phyloP scores from a whole-genome alignment of 352 stramenopile species.

The Hyaloperonospora arabidopsidis region DNA sequence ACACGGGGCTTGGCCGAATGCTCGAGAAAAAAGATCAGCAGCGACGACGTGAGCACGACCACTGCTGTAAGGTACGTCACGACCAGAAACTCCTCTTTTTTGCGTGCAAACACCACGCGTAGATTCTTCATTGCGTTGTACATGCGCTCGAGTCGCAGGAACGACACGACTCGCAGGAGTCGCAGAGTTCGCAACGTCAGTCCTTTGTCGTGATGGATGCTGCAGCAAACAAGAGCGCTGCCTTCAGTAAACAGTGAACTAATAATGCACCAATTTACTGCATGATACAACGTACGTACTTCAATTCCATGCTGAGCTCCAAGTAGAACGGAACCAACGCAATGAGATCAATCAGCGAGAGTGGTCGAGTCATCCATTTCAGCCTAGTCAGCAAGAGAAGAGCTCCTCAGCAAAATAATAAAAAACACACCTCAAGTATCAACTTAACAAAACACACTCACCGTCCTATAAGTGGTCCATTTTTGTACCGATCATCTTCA shows the following conservation, averaged over 20 bases:
- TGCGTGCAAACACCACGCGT: constrained; percentile 40
- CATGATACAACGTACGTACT: constrained; percentile 22
- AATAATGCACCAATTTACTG: no score
- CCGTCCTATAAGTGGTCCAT: constrained; percentile 31
- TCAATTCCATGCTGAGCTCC: constrained; percentile 40
- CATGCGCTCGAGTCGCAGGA: constrained; percentile 48
- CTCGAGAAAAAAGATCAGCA: constrained; percentile 61
- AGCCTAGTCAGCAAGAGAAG: constrained; percentile 24
- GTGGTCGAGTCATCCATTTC: constrained; percentile 47
- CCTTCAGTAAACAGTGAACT: no score
- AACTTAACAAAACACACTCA: not conserved
- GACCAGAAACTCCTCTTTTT: constrained; percentile 57
- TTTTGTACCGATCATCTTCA: constrained; percentile 42
- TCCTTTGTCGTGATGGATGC: constrained; percentile 24
- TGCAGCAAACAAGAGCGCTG: not conserved
- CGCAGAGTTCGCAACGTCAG: constrained; percentile 48
- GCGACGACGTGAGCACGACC: constrained; percentile 47
- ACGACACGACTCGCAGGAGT: constrained; percentile 51
- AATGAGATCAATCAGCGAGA: constrained; percentile 52
- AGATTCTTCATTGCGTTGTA: constrained; percentile 60
- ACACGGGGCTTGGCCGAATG: constrained; percentile 36
- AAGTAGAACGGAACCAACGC: constrained; percentile 54
- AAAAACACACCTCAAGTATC: not conserved
- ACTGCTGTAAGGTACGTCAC: constrained; percentile 51
- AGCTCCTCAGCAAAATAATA: not conserved